Evolutionary conservation across 352 stramenopile genomes (phyloP).

Genomic region (Globisporangium sylvaticum): DNA sequence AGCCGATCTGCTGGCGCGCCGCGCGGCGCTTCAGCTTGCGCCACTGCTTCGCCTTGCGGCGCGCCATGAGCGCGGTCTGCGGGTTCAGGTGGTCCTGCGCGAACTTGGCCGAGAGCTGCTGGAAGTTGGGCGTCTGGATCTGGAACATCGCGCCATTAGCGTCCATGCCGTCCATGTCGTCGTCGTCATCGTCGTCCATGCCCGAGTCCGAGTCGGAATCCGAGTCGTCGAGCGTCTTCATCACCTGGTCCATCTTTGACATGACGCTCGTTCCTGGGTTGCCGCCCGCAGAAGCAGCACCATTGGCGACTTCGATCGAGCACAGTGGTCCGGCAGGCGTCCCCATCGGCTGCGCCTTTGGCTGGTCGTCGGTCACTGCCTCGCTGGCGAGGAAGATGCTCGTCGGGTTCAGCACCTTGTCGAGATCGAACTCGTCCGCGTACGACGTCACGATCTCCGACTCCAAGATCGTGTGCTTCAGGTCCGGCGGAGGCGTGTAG

Average conservation of each 20-base stretch:
- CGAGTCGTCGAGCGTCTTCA: slow-evolving; percentile 38
- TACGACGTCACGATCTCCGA: slow-evolving; percentile 59
- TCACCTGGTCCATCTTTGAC: slow-evolving; percentile 29
- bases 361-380: slow-evolving; percentile 12
- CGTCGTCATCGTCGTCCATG: slow-evolving; percentile 32
- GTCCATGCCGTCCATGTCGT: slow-evolving; percentile 14
- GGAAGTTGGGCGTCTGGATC: slow-evolving; percentile 21
- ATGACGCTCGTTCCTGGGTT: slow-evolving; percentile 12
- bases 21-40: slow-evolving; percentile 72
- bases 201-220: slow-evolving; percentile 56
- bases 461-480: slow-evolving; percentile 63
- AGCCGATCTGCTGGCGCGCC: slow-evolving; percentile 54
- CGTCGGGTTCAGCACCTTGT: slow-evolving; percentile 63
- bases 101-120: slow-evolving; percentile 53
- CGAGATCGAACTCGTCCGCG: slow-evolving; percentile 63
- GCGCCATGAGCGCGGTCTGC: slow-evolving; percentile 44
- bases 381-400: slow-evolving; percentile 56
- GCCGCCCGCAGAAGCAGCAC: background rate
- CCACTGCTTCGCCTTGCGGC: slow-evolving; percentile 69
- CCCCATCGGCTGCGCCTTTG: slow-evolving; percentile 6
- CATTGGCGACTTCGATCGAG: slow-evolving; percentile 30
- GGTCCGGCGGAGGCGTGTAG: slow-evolving; percentile 77
- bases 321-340: slow-evolving; percentile 34
- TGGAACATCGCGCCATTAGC: slow-evolving; percentile 20
- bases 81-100: slow-evolving; percentile 55